A percentile compares a stretch with the other conserved stretches of the same genome.
Evolutionary conservation across 495 filamentous ascomycete species (phyloP).

Genomic region (Terfezia boudieri): DNA sequence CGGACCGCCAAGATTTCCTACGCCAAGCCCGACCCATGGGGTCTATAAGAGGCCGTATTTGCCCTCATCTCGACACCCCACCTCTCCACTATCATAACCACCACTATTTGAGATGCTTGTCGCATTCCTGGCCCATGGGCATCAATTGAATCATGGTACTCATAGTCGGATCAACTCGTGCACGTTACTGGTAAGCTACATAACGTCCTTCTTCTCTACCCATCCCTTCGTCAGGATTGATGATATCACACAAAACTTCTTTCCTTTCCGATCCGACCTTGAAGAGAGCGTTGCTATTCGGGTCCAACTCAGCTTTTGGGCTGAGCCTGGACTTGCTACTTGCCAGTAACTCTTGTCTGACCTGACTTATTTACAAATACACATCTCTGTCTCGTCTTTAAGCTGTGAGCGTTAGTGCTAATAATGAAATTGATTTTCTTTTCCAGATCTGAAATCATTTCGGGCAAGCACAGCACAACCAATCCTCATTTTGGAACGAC

Average conservation of each 20-base stretch:
- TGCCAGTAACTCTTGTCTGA: slow-evolving; percentile 21
- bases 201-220: neutral
- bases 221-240: slow-evolving; percentile 6
- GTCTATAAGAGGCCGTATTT: too few relatives aligned
- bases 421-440: slow-evolving; percentile 2
- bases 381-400: neutral
- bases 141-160: too few relatives aligned
- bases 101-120: too few relatives aligned
- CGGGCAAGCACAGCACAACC: too few relatives aligned
- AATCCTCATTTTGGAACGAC: neutral
- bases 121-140: too few relatives aligned
- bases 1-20: too few relatives aligned
- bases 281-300: slow-evolving; percentile 18
- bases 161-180: neutral
- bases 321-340: slow-evolving; percentile 13
- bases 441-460: neutral
- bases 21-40: too few relatives aligned
- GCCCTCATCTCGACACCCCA: too few relatives aligned
- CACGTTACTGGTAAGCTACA: neutral
- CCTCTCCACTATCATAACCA: too few relatives aligned
- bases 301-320: slow-evolving; percentile 5
- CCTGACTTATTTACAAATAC: slow-evolving; percentile 2
- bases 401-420: neutral
- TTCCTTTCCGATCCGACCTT: slow-evolving; percentile 20
- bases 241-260: slow-evolving; percentile 18